These are phyloP conservation scores for Aphanomyces stellatus DNA, from an alignment of 352 stramenopile species.

Conservation along the genomic window DNA sequence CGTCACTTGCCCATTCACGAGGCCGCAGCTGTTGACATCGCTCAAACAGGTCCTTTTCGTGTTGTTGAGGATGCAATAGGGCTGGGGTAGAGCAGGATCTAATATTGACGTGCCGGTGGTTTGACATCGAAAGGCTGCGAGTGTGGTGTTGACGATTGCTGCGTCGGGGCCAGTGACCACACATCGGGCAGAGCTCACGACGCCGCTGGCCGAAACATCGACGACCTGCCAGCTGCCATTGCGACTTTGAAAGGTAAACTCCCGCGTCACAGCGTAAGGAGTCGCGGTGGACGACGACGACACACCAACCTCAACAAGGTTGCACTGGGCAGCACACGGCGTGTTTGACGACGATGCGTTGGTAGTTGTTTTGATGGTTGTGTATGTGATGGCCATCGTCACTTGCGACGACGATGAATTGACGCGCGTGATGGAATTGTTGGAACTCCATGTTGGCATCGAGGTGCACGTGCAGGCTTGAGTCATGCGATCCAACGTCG, in stretches of 20 bases:
- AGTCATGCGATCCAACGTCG: neutral
- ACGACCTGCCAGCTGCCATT: neutral
- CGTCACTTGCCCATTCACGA: neutral
- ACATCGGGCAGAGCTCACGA: neutral
- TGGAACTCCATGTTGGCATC: neutral
- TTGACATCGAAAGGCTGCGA: neutral
- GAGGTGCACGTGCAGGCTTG: conserved; percentile 1
- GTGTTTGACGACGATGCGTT: too few relatives aligned
- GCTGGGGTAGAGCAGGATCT: neutral
- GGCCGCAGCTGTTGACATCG: neutral
- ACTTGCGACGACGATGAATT: neutral
- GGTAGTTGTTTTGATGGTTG: conserved; percentile 1
- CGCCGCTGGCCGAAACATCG: neutral
- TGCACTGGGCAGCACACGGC: neutral
- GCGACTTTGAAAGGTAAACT: neutral
- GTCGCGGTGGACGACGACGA: neutral
- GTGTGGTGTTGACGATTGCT: neutral
- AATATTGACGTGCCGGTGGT: neutral
- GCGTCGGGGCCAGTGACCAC: conserved; percentile 12
- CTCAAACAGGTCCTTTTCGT: neutral
- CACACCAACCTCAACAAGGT: neutral
- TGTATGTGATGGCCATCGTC: neutral
- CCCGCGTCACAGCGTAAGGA: neutral
- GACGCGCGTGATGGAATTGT: neutral
- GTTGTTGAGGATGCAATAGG: conserved; percentile 13